These are phyloP conservation scores for Corniculantispora saksenae DNA, from an alignment of 2,329 filamentous ascomycete species.

Conservation along the genomic window DNA sequence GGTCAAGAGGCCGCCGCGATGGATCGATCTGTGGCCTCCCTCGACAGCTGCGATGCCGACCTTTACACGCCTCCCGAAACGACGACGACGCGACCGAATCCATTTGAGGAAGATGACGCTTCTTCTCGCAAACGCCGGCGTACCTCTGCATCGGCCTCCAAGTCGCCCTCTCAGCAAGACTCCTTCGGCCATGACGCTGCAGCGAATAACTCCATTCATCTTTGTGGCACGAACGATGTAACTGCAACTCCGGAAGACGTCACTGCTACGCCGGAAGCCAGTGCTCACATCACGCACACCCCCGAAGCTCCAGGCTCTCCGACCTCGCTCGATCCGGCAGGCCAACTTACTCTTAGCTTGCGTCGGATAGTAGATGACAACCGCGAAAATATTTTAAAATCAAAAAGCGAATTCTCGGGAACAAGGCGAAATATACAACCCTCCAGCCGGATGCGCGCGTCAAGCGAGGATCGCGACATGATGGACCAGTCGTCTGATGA, in stretches of 20 bases:
- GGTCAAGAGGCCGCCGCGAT: conserved; percentile 34
- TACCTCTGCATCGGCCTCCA: conserved; percentile 57
- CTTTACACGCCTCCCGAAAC: conserved; percentile 60
- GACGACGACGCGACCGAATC: conserved; percentile 63
- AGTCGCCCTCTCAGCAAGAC: conserved; percentile 44
- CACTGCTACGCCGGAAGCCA: not conserved
- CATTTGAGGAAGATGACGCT: conserved; percentile 60
- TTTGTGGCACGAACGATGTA: not conserved
- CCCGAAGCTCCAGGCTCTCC: not conserved
- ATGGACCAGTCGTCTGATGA: not conserved
- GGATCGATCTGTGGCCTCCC: conserved; percentile 52
- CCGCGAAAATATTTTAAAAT: not conserved
- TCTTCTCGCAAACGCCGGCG: conserved; percentile 63
- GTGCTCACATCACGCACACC: not conserved
- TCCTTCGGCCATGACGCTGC: conserved; percentile 27
- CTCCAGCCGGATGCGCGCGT: not conserved
- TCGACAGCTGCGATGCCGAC: conserved; percentile 57
- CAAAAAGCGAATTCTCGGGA: no score
- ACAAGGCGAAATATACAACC: not conserved
- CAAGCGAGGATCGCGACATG: not conserved
- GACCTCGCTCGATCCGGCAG: not conserved
- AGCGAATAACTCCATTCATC: not conserved
- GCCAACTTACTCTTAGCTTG: conserved; percentile 13
- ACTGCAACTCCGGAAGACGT: not conserved
- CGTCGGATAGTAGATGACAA: conserved; percentile 8